Conservation (phyloP, 2,329 filamentous ascomycete species). For the Aspergillus felis region DNA sequence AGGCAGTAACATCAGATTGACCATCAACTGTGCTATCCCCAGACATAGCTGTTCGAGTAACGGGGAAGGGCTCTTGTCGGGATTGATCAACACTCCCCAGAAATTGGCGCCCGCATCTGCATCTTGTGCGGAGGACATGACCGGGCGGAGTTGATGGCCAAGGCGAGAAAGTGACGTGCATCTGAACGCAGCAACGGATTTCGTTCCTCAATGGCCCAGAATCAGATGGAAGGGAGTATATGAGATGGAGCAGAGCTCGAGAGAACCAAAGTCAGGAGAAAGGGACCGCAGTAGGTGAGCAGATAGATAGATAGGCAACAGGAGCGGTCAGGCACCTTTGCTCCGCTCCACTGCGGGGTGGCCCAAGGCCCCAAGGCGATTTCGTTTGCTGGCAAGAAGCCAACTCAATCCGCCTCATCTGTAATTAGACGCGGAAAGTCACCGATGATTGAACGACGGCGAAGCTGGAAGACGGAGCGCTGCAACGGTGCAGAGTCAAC, state of each 20-base stretch:
- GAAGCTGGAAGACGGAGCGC: not conserved
- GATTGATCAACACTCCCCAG: conserved; percentile 63
- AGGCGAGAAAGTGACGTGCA: conserved; percentile 7
- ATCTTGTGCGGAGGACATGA: conserved; percentile 28
- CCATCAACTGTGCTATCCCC: conserved; percentile 66
- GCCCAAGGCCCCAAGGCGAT: not conserved
- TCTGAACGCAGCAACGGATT: conserved; percentile 10
- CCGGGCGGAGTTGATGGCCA: conserved; percentile 14
- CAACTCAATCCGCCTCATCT: not conserved
- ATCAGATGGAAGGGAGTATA: not conserved
- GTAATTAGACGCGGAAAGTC: not conserved
- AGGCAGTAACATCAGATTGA: conserved; percentile 42
- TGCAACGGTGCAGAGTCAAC: not conserved
- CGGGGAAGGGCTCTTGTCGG: conserved; percentile 64
- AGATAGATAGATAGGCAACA: not conserved
- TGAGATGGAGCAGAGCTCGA: not conserved
- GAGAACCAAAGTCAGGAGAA: too few relatives aligned
- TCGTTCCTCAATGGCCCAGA: conserved; percentile 8
- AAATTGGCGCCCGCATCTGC: conserved; percentile 28
- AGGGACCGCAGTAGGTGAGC: not conserved
- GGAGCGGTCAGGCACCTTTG: conserved; percentile 4
- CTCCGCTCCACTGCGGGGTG: not conserved
- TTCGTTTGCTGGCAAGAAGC: not conserved
- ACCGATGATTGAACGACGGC: not conserved
- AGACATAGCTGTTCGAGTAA: conserved; percentile 64